Evolutionary conservation across 2,329 filamentous ascomycete genomes (phyloP).

Genomic region (Alternaria solani): DNA sequence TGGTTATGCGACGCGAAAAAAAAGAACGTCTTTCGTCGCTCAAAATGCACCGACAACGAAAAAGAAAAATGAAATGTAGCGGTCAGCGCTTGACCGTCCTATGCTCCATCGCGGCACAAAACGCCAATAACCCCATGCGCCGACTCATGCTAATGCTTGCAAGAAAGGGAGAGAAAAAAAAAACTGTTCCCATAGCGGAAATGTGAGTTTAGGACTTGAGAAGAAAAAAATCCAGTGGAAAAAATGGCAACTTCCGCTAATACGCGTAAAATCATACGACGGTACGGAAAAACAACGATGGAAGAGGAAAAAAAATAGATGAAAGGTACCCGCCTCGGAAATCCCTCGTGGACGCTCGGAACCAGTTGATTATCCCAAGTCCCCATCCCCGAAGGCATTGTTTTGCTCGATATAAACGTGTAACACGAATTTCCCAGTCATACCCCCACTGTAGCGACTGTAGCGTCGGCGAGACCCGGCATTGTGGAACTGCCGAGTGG

Average conservation of each 20-base stretch:
- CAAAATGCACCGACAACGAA: neutral
- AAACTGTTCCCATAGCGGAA: neutral
- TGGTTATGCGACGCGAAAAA: neutral
- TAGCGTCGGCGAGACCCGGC: constrained; percentile 22
- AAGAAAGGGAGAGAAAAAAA: neutral
- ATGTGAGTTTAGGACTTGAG: too few relatives aligned
- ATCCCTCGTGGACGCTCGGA: neutral
- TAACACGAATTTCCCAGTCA: neutral
- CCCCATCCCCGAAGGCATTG: too few relatives aligned
- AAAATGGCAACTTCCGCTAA: neutral
- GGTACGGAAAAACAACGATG: neutral
- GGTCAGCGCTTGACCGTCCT: constrained; percentile 24
- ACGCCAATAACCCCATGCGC: neutral
- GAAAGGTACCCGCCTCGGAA: neutral
- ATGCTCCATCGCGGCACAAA: neutral
- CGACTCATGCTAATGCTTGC: neutral
- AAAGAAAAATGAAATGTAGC: neutral
- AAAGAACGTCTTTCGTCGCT: too few relatives aligned
- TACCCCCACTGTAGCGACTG: constrained; percentile 1
- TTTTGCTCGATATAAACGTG: constrained; percentile 8
- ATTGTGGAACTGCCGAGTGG: constrained; percentile 8
- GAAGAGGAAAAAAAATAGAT: neutral
- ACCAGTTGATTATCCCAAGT: too few relatives aligned
- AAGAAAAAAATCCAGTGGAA: neutral
- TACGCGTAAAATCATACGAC: constrained; percentile 6